phyloP scores from a whole-genome alignment of 306 rosid species.

The Cicer yamashitae region DNA sequence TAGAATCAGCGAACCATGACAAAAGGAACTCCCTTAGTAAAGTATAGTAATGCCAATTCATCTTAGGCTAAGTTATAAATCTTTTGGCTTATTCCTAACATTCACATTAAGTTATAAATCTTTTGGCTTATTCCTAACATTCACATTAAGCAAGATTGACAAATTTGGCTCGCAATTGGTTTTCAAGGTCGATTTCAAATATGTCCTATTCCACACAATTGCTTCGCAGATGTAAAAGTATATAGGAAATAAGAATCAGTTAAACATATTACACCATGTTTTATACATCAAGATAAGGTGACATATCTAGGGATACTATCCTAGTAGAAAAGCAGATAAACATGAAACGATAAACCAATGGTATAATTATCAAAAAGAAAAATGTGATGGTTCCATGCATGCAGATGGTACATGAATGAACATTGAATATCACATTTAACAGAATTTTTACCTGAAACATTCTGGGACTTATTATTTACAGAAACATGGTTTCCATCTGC shows the following conservation, averaged over 20 bases:
- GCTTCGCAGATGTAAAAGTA: no score
- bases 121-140: background rate
- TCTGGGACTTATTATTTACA: conserved; percentile 42
- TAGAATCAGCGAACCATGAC: background rate
- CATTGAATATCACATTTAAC: conserved; percentile 15
- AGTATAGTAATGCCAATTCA: no score
- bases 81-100: background rate
- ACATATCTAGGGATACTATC: no score
- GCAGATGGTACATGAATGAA: conserved; percentile 15
- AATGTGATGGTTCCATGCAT: background rate
- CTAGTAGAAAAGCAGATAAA: background rate
- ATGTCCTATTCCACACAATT: background rate
- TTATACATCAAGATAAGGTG: no score
- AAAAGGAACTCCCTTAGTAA: background rate
- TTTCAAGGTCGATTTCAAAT: background rate
- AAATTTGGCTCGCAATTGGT: background rate
- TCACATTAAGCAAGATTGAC: background rate
- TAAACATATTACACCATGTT: no score
- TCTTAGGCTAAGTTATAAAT: no score
- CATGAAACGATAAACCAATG: background rate
- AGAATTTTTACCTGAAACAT: conserved; percentile 56
- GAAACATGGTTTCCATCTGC: conserved; percentile 49
- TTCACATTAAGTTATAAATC: background rate
- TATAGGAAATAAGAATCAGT: no score
- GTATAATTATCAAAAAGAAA: background rate